Conservation (phyloP, 306 rosid species). For the Begonia loranthoides region DNA sequence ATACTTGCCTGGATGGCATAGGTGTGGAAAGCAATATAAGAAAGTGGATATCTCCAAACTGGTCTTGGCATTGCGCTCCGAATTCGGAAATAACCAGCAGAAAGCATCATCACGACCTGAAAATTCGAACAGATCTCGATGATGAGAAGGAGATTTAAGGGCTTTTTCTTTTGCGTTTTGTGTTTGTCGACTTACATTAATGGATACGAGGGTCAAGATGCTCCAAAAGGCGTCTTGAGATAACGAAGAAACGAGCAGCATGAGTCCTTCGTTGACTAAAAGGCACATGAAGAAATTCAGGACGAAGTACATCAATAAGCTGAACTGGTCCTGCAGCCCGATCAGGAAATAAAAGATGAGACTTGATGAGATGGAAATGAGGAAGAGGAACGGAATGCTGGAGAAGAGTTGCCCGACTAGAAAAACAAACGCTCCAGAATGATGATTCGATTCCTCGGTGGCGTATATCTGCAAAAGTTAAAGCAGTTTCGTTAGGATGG, state of each 20-base stretch:
- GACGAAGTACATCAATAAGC: slow-evolving; percentile 97
- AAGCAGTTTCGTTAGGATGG: slow-evolving; percentile 11
- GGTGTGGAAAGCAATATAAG: slow-evolving; percentile 81
- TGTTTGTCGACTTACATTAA: slow-evolving; percentile 46
- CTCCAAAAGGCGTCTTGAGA: slow-evolving; percentile 80
- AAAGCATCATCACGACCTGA: slow-evolving; percentile 96
- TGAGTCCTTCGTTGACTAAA: slow-evolving; percentile 83
- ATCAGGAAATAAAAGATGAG: slow-evolving; percentile 84
- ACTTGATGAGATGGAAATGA: slow-evolving; percentile 84
- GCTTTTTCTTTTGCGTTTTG: not conserved
- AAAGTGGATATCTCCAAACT: slow-evolving; percentile 77
- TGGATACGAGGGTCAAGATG: slow-evolving; percentile 60
- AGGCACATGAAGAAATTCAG: slow-evolving; percentile 83
- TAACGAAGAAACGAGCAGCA: slow-evolving; percentile 56
- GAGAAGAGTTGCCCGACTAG: slow-evolving; percentile 86
- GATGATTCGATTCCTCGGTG: slow-evolving; percentile 81
- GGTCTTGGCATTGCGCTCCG: slow-evolving; percentile 72
- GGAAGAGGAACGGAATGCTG: slow-evolving; percentile 95
- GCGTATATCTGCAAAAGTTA: slow-evolving; percentile 51
- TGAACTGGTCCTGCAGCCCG: slow-evolving; percentile 77
- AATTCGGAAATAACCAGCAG: slow-evolving; percentile 89
- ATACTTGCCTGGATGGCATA: slow-evolving; percentile 79
- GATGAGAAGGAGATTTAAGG: slow-evolving; percentile 7
- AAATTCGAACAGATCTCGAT: slow-evolving; percentile 8
- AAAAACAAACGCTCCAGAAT: slow-evolving; percentile 72